These are phyloP conservation scores for Ustilago crameri DNA, from an alignment of 1,284 basidiomycete species.

Conservation along the genomic window DNA sequence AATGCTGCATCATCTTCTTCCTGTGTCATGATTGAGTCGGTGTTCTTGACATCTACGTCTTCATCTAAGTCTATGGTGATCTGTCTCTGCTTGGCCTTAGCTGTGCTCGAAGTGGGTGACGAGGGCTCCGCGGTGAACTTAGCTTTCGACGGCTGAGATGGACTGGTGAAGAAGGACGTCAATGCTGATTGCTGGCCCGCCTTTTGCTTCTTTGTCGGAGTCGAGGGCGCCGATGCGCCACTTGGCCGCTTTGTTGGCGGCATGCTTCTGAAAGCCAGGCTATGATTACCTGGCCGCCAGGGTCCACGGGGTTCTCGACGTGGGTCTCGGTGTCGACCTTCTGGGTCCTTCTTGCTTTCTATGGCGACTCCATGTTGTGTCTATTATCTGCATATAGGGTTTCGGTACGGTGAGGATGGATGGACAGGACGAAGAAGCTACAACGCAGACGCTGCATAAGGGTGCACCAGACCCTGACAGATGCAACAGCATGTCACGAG, in stretches of 20 bases:
- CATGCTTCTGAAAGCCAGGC: slow-evolving; percentile 20
- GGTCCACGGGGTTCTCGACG: no score
- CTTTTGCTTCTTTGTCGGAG: slow-evolving; percentile 39
- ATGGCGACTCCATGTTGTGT: neutral
- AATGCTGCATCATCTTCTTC: slow-evolving; percentile 41
- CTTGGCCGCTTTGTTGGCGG: slow-evolving; percentile 35
- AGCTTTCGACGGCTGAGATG: slow-evolving; percentile 16
- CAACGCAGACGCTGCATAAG: neutral
- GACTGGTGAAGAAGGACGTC: slow-evolving; percentile 47
- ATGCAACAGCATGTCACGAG: slow-evolving; percentile 2
- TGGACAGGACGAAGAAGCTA: no score
- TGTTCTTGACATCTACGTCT: neutral
- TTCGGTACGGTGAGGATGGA: neutral
- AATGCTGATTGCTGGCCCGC: slow-evolving; percentile 30
- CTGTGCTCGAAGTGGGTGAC: slow-evolving; percentile 11
- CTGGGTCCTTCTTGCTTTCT: neutral
- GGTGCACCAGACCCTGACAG: neutral
- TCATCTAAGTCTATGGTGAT: neutral
- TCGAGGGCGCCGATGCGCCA: slow-evolving; percentile 22
- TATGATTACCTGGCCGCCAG: neutral
- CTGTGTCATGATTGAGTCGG: slow-evolving; percentile 1
- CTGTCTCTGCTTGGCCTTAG: slow-evolving; percentile 22
- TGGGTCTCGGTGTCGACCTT: neutral
- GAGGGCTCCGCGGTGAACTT: slow-evolving; percentile 9
- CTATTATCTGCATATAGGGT: no score